Base-by-base conservation (phyloP, 2,329 filamentous ascomycete species). In the Fusarium sarcochroum region DNA sequence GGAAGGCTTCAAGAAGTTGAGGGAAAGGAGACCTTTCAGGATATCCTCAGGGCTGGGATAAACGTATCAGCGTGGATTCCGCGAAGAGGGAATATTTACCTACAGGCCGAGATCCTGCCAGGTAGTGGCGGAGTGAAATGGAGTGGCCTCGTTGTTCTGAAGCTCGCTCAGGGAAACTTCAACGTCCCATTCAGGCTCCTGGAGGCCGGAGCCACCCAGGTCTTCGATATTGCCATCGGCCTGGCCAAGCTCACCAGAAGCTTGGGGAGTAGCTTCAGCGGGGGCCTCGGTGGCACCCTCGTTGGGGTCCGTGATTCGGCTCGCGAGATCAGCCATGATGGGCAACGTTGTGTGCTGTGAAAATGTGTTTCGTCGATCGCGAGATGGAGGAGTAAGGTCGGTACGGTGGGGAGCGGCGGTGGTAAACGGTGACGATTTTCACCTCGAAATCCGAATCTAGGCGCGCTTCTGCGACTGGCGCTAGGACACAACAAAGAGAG, bases 1-100 rank as follows among this genome's bases (percentile, higher is more conserved):
- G 58, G 96, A 98, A 1, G 96, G 96, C 80, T 97, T 97, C 76
- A 90, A 87, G 84, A 98, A 98, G 81, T 92, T 92, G 87, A 98
- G 92, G 54, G 88, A 85, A 46, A 90, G 84, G 32, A 98, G 86
- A 47, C 93, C 94, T 70, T 93, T 89, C 54, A 94, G 87, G 68
- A 98, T 91, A 41, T 88, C 64, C 32, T 80, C 76, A 35, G 78
- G 78, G 15, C 81, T 81, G 38, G 30, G 11, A 38, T 53, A 30
- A 20, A 23, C n/a, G 32, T 32, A 20, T 63, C 38, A 73, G 64
- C 21, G 21, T 25, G 48, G 37, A 38, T 46, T 18, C 14, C 38
- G 27, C 25, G 11, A 13, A 20, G 30, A 37, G 35, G 27, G 44
- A 9, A 27, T 17, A 11, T 50, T 14, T 11, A 58, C 72, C 79